Base-by-base conservation (phyloP, 2,329 filamentous ascomycete species). In the Epichloe gansuensis region DNA sequence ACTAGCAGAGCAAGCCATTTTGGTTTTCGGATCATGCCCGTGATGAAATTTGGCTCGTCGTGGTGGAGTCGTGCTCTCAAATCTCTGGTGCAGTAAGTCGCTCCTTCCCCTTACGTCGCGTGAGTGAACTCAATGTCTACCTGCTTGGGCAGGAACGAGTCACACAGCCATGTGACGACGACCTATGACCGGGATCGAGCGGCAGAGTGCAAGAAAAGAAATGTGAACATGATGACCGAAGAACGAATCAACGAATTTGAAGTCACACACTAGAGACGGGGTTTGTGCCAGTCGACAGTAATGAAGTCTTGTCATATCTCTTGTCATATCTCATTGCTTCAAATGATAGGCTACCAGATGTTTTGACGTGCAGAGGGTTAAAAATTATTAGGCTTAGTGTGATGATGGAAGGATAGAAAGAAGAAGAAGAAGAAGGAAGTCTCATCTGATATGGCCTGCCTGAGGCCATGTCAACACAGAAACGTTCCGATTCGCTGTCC, bases 401-500 rank as follows among this genome's bases (percentile, higher is more conserved):
- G 31, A 31, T 11, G 3, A 31, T 9, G 31, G 31, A 48, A 31
- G 5, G 43, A 50, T n/a, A 41, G n/a, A 43, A 12, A 28, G 17
- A 17, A 17, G 17, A 21, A 21, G 17, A 45, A 44, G 11, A 39
- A 17, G 25, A 48, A 51, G 28, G 8, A 31, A 0, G 9, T 31
- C 1, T 31, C 21, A 31, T n/a, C 37, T 11, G 12, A 38, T 35
- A 31, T 51, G 35, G 43, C 54, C 55, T 53, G 13, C 41, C 50
- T 21, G 41, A 55, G 48, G 52, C 38, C 52, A 42, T 28, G 9
- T 23, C 34, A 48, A 56, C 46, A 23, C 35, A 34, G n/a, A 54
- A 52, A 35, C 49, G 45, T 51, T 54, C 51, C 47, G 51, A 46
- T 38, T 50, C 49, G 46, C 46, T 42, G 28, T 48, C 37, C 21